These are phyloP conservation scores for Larix kaempferi DNA, from an alignment of 75 land plant genomes.

Conservation along the genomic window DNA sequence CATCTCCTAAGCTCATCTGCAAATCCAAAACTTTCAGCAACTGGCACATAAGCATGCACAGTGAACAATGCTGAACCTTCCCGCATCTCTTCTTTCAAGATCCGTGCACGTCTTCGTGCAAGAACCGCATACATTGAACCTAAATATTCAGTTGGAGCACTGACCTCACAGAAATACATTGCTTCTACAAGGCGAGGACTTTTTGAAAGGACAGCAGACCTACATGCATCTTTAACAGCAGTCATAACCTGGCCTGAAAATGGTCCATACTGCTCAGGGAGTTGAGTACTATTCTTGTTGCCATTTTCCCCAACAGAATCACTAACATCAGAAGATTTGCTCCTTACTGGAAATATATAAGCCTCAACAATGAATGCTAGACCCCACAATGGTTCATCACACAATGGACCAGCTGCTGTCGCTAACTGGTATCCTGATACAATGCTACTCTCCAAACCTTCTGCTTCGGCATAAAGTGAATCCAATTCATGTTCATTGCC, in stretches of 20 bases:
- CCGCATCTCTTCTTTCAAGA: conserved; percentile 88
- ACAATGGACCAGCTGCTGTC: conserved; percentile 83
- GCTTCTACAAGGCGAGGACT: conserved; percentile 89
- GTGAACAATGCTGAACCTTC: conserved; percentile 86
- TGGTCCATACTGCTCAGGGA: conserved; percentile 57
- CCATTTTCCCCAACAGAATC: conserved; percentile 18
- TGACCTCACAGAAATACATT: conserved; percentile 87
- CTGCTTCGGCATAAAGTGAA: conserved; percentile 46
- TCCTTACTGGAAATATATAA: conserved; percentile 22
- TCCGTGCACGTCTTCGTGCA: conserved; percentile 64
- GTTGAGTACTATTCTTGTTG: conserved; percentile 6
- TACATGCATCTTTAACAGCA: conserved; percentile 83
- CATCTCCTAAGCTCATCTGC: conserved; percentile 81
- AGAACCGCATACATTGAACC: conserved; percentile 85
- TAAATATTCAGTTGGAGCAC: conserved; percentile 70
- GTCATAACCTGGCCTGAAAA: conserved; percentile 86
- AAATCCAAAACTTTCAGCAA: conserved; percentile 90
- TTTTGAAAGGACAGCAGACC: conserved; percentile 70
- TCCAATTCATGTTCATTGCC: not conserved
- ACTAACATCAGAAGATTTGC: conserved; percentile 9
- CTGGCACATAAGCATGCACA: conserved; percentile 95
- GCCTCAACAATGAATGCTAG: conserved; percentile 76
- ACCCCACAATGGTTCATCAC: conserved; percentile 98
- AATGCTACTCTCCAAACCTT: conserved; percentile 67
- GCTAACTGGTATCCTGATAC: conserved; percentile 89